Conservation (phyloP, 2,329 filamentous ascomycete genomes). For the Aspergillus nomiae region DNA sequence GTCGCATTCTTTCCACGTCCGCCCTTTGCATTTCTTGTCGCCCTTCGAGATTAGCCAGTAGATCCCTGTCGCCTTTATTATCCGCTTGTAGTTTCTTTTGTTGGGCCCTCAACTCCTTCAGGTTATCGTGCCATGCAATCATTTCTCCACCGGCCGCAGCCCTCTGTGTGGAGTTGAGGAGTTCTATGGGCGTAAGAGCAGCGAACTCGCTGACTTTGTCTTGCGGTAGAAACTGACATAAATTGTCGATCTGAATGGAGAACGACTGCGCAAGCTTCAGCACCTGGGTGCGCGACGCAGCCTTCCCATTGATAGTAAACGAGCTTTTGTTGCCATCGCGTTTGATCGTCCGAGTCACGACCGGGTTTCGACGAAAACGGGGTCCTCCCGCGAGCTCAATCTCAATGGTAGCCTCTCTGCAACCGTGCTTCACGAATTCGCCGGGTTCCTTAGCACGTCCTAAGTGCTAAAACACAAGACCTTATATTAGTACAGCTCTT, state of each 20-base stretch:
- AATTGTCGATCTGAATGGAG: constrained; percentile 93
- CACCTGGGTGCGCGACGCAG: constrained; percentile 63
- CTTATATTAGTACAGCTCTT: not conserved
- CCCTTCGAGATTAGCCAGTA: constrained; percentile 67
- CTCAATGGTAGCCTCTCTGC: constrained; percentile 76
- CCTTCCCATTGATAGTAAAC: constrained; percentile 75
- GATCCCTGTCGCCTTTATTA: constrained; percentile 61
- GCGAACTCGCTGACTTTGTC: constrained; percentile 96
- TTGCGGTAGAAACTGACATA: constrained; percentile 96
- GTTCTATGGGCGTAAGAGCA: constrained; percentile 74
- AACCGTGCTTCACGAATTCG: constrained; percentile 92
- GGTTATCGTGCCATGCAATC: constrained; percentile 71
- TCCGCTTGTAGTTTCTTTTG: constrained; percentile 66
- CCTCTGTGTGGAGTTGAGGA: constrained; percentile 82
- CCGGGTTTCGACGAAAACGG: constrained; percentile 61
- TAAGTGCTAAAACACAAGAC: constrained; percentile 57
- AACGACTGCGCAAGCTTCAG: constrained; percentile 68
- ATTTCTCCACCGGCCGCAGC: constrained; percentile 84
- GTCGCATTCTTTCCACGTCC: constrained; percentile 79
- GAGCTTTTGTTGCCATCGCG: constrained; percentile 78
- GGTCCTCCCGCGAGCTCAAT: constrained; percentile 77
- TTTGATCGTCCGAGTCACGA: constrained; percentile 75
- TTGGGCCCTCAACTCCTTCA: constrained; percentile 70
- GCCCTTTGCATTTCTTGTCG: constrained; percentile 74
- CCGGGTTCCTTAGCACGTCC: constrained; percentile 81